Evolutionary conservation across 805 yeast species (phyloP), one percentile per base, ranked within the genome.

Genomic region (Lachancea dasiensis): DNA sequence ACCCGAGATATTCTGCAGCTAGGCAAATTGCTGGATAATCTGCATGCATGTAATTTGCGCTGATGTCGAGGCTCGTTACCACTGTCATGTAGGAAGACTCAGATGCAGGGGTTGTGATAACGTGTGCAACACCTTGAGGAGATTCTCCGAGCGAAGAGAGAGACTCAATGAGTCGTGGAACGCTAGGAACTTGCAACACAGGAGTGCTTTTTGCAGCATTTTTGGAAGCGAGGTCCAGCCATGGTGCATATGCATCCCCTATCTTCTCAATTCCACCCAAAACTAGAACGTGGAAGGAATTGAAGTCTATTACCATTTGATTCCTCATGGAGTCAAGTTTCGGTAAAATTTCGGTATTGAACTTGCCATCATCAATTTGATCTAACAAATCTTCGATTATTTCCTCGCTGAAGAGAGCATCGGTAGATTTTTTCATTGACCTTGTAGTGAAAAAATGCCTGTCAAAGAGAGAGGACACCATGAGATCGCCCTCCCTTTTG

Each of bases 81-180:
- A 83, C 55, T 17, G 72, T 65, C 62, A 86, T 64, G 52, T 75
- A 83, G 4, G 90, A 72, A 0, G 95, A 81, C 46, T 86, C 95
- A 0, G 94, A 79, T 0, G 92, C 87, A 4, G 97, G 89, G 1
- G 86, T 77, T 0, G 84, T 70, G 1, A 82, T 70, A 28, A 90
- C 64, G 43, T 63, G 68, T 0, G 92, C 90, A 28, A 70, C 68
- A 21, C 47, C 47, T 2, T 64, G 56, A 31, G 85, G 77, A 0
- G 52, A 41, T 15, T 51, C 43, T 27, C 95, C 95, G 3, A 72
- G 51, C 2, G 65, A 63, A 2, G 92, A 77, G 27, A 73, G 64
- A 29, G 73, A 73, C 5, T 70, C 63, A 34, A 64, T 58, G 3
- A 84, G 65, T 13, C 76, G 68, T 11, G 87, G 86, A 6, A 77